Evolutionary conservation across 805 yeast species (phyloP).

Genomic region (Candida anglica): DNA sequence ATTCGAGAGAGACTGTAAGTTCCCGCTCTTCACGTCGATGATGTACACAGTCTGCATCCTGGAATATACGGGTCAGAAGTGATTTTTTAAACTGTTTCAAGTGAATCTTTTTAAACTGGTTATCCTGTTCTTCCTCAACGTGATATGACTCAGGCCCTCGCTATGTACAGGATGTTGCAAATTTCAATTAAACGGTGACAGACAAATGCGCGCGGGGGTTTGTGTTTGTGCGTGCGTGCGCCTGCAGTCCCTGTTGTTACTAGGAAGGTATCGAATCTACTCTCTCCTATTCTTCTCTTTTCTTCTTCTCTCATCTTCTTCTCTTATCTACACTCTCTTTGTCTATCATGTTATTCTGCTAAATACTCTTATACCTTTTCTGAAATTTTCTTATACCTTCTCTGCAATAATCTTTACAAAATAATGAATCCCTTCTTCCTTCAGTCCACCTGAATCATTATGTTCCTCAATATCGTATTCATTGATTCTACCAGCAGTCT

Average conservation of each 20-base stretch:
- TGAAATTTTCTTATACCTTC: conserved; percentile 9
- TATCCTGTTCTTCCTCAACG: too few relatives aligned
- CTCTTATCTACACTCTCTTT: too few relatives aligned
- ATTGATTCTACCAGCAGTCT: conserved; percentile 26
- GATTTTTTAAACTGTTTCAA: neutral
- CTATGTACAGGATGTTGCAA: neutral
- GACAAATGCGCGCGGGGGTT: too few relatives aligned
- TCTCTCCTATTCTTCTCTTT: too few relatives aligned
- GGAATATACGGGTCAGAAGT: neutral
- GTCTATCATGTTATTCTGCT: too few relatives aligned
- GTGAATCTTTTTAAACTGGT: too few relatives aligned
- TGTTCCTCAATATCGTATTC: conserved; percentile 19
- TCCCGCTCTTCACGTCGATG: conserved; percentile 93
- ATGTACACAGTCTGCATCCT: conserved; percentile 48
- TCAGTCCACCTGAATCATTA: conserved; percentile 7
- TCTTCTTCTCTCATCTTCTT: too few relatives aligned
- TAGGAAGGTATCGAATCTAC: too few relatives aligned
- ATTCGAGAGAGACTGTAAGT: conserved; percentile 81
- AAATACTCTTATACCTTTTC: too few relatives aligned
- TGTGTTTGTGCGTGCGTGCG: too few relatives aligned
- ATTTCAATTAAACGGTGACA: too few relatives aligned
- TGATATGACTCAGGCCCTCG: neutral
- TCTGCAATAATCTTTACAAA: conserved; percentile 23
- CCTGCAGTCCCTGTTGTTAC: too few relatives aligned
- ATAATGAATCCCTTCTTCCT: conserved; percentile 14